Percentiles rank a stretch among this genome's conserved stretches.
phyloP scores from a whole-genome alignment of 371 early-diverging fungal genomes.

The Circinella minor region DNA sequence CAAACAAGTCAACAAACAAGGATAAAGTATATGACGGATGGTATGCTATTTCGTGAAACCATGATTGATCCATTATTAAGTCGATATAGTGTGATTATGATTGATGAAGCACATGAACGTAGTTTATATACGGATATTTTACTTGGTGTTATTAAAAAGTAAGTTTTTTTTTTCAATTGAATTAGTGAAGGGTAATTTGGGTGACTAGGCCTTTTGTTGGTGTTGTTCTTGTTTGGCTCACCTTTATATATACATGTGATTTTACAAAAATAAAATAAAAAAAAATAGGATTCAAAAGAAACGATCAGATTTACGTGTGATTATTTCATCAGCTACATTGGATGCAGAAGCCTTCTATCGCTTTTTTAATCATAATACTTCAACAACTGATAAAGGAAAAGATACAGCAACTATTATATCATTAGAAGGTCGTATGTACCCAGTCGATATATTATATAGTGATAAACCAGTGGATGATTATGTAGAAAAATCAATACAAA shows the following conservation, averaged over 20 bases:
- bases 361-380: constrained; percentile 61
- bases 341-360: constrained; percentile 69
- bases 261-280: too few species aligned
- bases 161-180: constrained; percentile 19
- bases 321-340: constrained; percentile 85
- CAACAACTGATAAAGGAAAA: constrained; percentile 36
- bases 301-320: constrained; percentile 63
- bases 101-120: constrained; percentile 96
- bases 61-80: constrained; percentile 75
- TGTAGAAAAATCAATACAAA: constrained; percentile 63
- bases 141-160: constrained; percentile 80
- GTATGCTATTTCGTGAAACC: constrained; percentile 84
- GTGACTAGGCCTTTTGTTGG: too few species aligned
- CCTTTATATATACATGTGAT: too few species aligned
- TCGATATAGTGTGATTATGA: constrained; percentile 84
- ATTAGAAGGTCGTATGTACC: constrained; percentile 75
- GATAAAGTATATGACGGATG: constrained; percentile 93
- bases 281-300: constrained; percentile 61
- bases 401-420: constrained; percentile 69
- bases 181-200: background rate
- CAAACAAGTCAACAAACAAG: constrained; percentile 63
- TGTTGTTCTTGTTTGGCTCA: too few species aligned
- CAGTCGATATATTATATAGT: constrained; percentile 72
- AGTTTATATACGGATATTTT: constrained; percentile 88
- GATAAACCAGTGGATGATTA: constrained; percentile 64